A percentile compares a stretch with the other conserved stretches of the same genome.
Conservation (phyloP, 441 rosid genomes). For the Breynia disticha region DNA sequence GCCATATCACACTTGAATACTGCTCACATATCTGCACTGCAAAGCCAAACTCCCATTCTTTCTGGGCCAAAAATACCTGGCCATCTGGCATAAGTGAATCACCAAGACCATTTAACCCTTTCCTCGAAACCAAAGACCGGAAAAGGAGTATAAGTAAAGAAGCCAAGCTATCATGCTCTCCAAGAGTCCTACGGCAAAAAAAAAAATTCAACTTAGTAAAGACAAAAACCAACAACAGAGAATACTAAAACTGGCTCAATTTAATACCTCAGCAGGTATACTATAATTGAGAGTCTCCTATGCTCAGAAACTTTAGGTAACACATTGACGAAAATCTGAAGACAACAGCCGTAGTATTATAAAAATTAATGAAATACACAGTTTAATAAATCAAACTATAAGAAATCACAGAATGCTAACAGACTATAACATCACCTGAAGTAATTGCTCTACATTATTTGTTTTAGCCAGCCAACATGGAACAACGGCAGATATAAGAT, state of each 20-base stretch:
- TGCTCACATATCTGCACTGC: conserved; percentile 71
- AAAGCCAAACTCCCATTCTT: conserved; percentile 86
- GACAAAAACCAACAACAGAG: conserved; percentile 8
- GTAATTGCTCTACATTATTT: conserved; percentile 43
- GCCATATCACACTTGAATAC: conserved; percentile 78
- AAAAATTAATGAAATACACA: conserved; percentile 7
- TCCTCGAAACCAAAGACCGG: conserved; percentile 53
- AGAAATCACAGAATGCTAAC: conserved; percentile 4
- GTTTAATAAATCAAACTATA: not conserved
- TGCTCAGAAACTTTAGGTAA: conserved; percentile 78
- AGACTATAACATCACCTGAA: conserved; percentile 44
- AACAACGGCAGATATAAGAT: conserved; percentile 65
- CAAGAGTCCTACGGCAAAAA: conserved; percentile 53
- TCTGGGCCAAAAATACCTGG: conserved; percentile 28
- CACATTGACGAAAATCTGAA: conserved; percentile 72
- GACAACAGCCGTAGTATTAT: conserved; percentile 13
- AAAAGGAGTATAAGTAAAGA: conserved; percentile 71
- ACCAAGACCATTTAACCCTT: conserved; percentile 32
- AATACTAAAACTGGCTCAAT: not conserved
- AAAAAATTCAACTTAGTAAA: conserved; percentile 16
- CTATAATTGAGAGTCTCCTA: conserved; percentile 70
- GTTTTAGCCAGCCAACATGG: conserved; percentile 84
- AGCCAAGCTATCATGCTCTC: conserved; percentile 75
- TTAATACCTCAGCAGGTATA: conserved; percentile 71
- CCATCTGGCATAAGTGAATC: conserved; percentile 24